phyloP scores from a whole-genome alignment of 768 basidiomycete species.

The Tulasnella sp. region DNA sequence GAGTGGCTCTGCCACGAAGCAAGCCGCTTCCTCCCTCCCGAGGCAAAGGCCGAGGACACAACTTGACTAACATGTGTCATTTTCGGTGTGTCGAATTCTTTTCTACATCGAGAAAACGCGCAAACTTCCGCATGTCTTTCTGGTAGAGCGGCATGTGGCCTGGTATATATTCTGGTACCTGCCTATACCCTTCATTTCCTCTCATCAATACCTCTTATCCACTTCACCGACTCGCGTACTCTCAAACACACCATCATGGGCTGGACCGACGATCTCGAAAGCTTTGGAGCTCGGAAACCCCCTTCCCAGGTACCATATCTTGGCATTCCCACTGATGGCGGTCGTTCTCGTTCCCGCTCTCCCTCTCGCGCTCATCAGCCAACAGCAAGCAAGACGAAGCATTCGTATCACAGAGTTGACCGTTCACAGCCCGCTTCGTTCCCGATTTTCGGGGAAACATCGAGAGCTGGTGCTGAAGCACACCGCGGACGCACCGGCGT shows the following conservation, averaged over 20 bases:
- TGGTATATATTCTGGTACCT: neutral
- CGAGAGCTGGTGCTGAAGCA: neutral
- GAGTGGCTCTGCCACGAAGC: neutral
- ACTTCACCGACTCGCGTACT: neutral
- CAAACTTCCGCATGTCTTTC: neutral
- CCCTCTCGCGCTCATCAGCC: neutral
- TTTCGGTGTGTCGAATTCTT: neutral
- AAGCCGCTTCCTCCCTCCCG: too few relatives aligned
- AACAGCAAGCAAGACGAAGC: neutral
- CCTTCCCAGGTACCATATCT: neutral
- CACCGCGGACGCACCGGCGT: neutral
- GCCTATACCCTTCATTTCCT: neutral
- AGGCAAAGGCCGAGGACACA: too few relatives aligned
- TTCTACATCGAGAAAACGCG: neutral
- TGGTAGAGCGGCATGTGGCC: neutral
- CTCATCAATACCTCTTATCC: neutral
- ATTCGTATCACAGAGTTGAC: neutral
- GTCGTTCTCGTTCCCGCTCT: neutral
- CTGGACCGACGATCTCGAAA: neutral
- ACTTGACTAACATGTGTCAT: too few relatives aligned
- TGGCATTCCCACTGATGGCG: neutral
- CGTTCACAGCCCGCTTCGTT: neutral
- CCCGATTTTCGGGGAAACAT: neutral
- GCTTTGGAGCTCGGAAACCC: neutral
- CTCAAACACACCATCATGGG: neutral